phyloP scores from a whole-genome alignment of 1,139 yeast species.

The Hyphopichia wangnamkhiaoensis region DNA sequence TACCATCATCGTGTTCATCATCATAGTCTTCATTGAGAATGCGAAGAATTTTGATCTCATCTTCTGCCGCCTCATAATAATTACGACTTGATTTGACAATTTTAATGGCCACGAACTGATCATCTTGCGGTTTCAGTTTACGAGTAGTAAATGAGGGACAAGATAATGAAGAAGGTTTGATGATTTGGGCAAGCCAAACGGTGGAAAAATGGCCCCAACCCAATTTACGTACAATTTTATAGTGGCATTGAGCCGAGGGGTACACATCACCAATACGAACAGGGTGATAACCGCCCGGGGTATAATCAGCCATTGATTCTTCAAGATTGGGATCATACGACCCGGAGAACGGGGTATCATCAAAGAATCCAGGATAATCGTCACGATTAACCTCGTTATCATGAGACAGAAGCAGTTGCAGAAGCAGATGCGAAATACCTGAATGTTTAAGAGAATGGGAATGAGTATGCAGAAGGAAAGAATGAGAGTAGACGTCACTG shows the following conservation, averaged over 20 bases:
- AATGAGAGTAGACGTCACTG: too few species aligned
- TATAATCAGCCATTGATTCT: slow-evolving; percentile 39
- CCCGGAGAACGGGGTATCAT: too few species aligned
- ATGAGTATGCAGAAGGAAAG: too few species aligned
- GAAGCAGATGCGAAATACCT: too few species aligned
- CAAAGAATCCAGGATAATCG: too few species aligned
- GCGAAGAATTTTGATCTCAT: slow-evolving; percentile 38
- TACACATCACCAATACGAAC: slow-evolving; percentile 41
- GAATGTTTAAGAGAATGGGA: too few species aligned
- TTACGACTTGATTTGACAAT: slow-evolving; percentile 41
- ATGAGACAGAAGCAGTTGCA: too few species aligned
- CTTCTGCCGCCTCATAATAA: slow-evolving; percentile 45
- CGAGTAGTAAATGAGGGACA: background rate
- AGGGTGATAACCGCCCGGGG: slow-evolving; percentile 45
- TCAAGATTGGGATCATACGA: slow-evolving; percentile 35
- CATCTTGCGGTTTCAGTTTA: too few species aligned
- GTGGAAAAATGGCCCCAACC: slow-evolving; percentile 95
- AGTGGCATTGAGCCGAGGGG: slow-evolving; percentile 28
- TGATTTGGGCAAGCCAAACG: slow-evolving; percentile 70
- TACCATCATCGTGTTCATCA: slow-evolving; percentile 28
- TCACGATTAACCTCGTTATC: too few species aligned
- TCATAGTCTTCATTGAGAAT: slow-evolving; percentile 19
- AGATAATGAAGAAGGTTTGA: background rate
- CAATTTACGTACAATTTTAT: slow-evolving; percentile 38
- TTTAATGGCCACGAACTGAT: slow-evolving; percentile 44